Conservation (phyloP, 768 basidiomycete species). For the Agrocybe pediades region DNA sequence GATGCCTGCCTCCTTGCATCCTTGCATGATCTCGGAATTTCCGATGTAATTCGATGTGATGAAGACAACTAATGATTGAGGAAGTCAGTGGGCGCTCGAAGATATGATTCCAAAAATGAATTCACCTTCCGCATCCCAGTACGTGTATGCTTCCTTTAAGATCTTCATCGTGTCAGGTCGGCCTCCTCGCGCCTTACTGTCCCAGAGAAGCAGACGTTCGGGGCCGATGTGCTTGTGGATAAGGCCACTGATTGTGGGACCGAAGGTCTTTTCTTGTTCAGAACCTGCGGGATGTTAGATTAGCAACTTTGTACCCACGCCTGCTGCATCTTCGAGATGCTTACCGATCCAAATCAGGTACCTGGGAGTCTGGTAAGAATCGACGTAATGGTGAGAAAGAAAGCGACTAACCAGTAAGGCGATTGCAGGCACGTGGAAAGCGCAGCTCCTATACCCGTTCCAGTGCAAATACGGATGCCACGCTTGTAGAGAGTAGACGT, state of each 20-base stretch:
- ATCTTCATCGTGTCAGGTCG: constrained; percentile 80
- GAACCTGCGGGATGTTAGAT: constrained; percentile 46
- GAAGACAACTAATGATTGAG: constrained; percentile 58
- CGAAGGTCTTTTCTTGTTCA: constrained; percentile 81
- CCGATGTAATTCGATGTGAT: constrained; percentile 85
- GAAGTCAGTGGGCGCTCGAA: background rate
- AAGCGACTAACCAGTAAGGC: constrained; percentile 57
- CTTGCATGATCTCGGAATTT: constrained; percentile 79
- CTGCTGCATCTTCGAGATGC: constrained; percentile 13
- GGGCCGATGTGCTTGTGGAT: constrained; percentile 73
- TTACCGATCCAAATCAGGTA: constrained; percentile 79
- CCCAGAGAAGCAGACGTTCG: constrained; percentile 77
- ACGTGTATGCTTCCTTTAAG: constrained; percentile 64
- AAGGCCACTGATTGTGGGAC: constrained; percentile 67
- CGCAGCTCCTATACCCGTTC: constrained; percentile 80
- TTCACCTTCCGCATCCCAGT: constrained; percentile 72
- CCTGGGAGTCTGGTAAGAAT: constrained; percentile 37
- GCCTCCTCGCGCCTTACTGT: constrained; percentile 71
- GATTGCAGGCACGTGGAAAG: constrained; percentile 80
- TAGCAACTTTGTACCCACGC: constrained; percentile 12
- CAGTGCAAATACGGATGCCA: constrained; percentile 81
- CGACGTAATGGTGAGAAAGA: constrained; percentile 1
- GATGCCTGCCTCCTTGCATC: constrained; percentile 70
- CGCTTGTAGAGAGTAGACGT: constrained; percentile 79
- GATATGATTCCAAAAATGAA: background rate